A percentile compares a stretch with the other conserved stretches of the same genome.
Evolutionary conservation across 2,329 filamentous ascomycete species (phyloP).

Genomic region (Pseudonectria buxi): DNA sequence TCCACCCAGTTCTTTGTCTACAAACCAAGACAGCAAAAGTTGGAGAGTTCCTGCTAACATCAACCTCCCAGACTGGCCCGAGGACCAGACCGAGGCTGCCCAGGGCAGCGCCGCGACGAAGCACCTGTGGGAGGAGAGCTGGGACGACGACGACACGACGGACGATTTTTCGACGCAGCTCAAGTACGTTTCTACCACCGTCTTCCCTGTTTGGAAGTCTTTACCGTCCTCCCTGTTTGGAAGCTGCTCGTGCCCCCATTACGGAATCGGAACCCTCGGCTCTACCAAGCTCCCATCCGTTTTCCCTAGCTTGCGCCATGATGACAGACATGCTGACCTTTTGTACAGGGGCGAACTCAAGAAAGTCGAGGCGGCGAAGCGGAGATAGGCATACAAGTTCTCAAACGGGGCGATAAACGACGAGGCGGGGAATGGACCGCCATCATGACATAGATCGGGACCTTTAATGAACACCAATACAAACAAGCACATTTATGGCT

Average conservation of each 20-base stretch:
- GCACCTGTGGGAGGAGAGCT: constrained; percentile 98
- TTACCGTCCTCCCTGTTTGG: constrained; percentile 1
- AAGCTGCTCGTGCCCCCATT: neutral
- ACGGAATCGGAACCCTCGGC: neutral
- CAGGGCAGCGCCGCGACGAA: constrained; percentile 57
- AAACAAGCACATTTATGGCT: too few species aligned
- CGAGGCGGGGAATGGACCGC: constrained; percentile 15
- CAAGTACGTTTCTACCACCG: constrained; percentile 54
- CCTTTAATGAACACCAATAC: constrained; percentile 6
- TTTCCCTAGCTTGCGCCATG: neutral
- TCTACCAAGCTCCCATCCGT: too few species aligned
- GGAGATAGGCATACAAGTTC: constrained; percentile 34
- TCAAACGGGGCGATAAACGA: constrained; percentile 17
- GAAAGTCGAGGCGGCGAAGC: constrained; percentile 78
- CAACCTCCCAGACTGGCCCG: constrained; percentile 67
- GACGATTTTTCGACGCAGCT: constrained; percentile 95
- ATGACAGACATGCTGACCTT: constrained; percentile 7
- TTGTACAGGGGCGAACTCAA: constrained; percentile 74
- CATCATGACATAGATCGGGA: constrained; percentile 5
- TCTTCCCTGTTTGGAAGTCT: neutral
- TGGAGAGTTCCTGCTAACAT: neutral
- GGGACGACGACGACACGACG: constrained; percentile 96
- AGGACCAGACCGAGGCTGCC: constrained; percentile 82
- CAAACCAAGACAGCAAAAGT: neutral
- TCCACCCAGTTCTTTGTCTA: neutral